Percentiles rank a stretch among this genome's conserved stretches.
Conservation (phyloP, 2,329 filamentous ascomycete genomes). For the Rutstroemia sp. region DNA sequence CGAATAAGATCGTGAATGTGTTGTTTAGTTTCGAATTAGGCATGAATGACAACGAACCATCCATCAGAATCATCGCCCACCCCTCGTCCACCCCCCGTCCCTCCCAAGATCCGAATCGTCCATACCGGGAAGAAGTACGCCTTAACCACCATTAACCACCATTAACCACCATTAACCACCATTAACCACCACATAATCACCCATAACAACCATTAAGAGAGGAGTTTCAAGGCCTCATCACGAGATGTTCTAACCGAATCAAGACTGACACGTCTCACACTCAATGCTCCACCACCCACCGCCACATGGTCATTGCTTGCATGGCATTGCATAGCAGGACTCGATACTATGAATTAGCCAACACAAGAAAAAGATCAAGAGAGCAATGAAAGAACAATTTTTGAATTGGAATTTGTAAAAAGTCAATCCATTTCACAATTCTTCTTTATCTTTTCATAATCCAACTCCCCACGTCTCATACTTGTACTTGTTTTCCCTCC, state of each 20-base stretch:
- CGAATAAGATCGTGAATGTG: conserved; percentile 7
- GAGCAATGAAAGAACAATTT: not conserved
- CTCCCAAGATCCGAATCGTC: not conserved
- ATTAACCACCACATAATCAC: not conserved
- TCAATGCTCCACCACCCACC: conserved; percentile 3
- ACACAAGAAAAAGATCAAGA: not conserved
- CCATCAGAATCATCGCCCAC: not conserved
- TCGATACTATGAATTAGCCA: not conserved
- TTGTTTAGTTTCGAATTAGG: conserved; percentile 8
- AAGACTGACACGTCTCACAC: conserved; percentile 7
- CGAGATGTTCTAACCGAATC: conserved; percentile 3
- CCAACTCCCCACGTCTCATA: not conserved
- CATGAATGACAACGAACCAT: conserved; percentile 11
- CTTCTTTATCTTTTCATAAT: not conserved
- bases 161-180: not conserved
- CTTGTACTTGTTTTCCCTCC: not conserved
- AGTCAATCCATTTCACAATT: conserved; percentile 1
- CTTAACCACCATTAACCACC: not conserved
- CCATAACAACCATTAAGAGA: conserved; percentile 1
- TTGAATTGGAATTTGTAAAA: not conserved
- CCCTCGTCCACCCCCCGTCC: not conserved
- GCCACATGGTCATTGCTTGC: conserved; percentile 11
- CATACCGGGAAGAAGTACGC: not conserved
- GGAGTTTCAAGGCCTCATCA: conserved; percentile 1
- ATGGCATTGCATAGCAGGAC: conserved; percentile 3